Evolutionary conservation across 495 filamentous ascomycete species (phyloP).

Genomic region (Apodospora peruviana): DNA sequence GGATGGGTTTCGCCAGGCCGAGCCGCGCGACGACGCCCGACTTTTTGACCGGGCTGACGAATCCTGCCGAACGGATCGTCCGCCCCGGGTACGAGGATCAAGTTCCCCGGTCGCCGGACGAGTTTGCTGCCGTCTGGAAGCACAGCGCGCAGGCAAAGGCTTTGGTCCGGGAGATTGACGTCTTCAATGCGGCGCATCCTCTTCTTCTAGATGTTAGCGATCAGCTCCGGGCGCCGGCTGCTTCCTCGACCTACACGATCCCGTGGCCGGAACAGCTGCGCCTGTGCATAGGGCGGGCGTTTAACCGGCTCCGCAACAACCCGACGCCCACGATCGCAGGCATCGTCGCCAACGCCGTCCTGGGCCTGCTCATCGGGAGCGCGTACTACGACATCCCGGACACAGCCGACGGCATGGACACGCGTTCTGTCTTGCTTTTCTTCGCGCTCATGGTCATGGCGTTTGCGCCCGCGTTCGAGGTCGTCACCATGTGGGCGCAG

Average conservation of each 20-base stretch:
- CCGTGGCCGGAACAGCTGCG: conserved; percentile 50
- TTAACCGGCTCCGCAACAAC: conserved; percentile 50
- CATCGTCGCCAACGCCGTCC: conserved; percentile 54
- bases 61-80: conserved; percentile 57
- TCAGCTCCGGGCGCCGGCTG: background rate
- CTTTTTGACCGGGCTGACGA: conserved; percentile 68
- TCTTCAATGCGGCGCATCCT: conserved; percentile 48
- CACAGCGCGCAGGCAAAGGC: conserved; percentile 35
- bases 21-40: conserved; percentile 54
- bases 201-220: conserved; percentile 13
- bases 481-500: conserved; percentile 26
- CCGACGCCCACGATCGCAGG: conserved; percentile 49
- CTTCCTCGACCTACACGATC: conserved; percentile 40
- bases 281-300: conserved; percentile 55
- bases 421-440: conserved; percentile 58
- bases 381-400: conserved; percentile 58
- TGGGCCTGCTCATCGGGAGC: conserved; percentile 59
- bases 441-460: conserved; percentile 57
- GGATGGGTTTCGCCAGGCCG: conserved; percentile 49
- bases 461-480: conserved; percentile 48
- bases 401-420: conserved; percentile 53
- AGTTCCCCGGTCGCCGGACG: conserved; percentile 57
- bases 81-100: conserved; percentile 53
- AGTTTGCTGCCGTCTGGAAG: conserved; percentile 46
- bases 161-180: conserved; percentile 55